A percentile compares a stretch with the other conserved stretches of the same genome.
These are phyloP conservation scores for Solanum chmielewskii DNA, from an alignment of 257 asterid species.

Conservation along the genomic window DNA sequence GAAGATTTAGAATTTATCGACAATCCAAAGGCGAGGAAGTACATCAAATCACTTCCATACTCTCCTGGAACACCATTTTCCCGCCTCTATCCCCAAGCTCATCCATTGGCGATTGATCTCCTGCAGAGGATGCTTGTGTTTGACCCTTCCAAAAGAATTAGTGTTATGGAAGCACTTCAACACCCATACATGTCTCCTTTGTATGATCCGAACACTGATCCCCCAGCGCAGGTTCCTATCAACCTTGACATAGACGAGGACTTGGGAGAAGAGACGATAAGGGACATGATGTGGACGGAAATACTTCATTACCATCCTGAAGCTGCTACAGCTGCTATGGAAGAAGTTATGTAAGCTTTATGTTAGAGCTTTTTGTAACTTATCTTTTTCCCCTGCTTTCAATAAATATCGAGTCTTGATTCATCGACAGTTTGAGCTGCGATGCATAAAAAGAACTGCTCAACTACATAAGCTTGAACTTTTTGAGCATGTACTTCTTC, in stretches of 20 bases:
- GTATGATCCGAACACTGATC: conserved; percentile 33
- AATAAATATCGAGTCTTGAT: conserved; percentile 5
- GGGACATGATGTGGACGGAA: conserved; percentile 52
- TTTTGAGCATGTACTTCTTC: neutral
- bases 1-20: conserved; percentile 43
- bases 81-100: conserved; percentile 37
- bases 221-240: conserved; percentile 37
- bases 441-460: neutral
- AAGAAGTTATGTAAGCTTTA: neutral
- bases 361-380: neutral
- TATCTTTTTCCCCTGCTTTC: neutral
- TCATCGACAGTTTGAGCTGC: conserved; percentile 13
- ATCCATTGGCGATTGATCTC: conserved; percentile 47
- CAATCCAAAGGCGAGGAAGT: conserved; percentile 43
- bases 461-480: neutral
- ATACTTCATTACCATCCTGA: conserved; percentile 55
- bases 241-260: conserved; percentile 46
- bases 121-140: conserved; percentile 50
- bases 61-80: conserved; percentile 30
- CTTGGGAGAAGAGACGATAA: conserved; percentile 34
- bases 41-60: conserved; percentile 38
- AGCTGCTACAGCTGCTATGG: conserved; percentile 6
- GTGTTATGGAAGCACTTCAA: conserved; percentile 44
- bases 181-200: conserved; percentile 55
- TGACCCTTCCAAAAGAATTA: conserved; percentile 56